phyloP scores from a whole-genome alignment of 257 asterid genomes.

The Euphrasia confusa region DNA sequence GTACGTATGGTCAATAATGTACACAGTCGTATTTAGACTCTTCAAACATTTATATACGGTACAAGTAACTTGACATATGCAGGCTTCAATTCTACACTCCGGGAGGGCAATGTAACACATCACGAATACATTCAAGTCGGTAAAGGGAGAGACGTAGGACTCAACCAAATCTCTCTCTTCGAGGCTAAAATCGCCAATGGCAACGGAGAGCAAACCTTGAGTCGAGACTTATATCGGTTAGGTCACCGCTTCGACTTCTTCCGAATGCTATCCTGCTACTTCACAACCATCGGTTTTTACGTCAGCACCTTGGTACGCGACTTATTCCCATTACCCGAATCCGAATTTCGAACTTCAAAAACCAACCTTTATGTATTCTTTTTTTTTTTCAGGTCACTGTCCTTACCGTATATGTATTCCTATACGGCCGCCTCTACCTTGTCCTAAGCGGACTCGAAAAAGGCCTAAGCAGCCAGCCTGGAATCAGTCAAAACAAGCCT shows the following conservation, averaged over 20 bases:
- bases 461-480: constrained; percentile 30
- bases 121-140: constrained; percentile 49
- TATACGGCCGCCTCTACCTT: constrained; percentile 42
- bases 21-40: neutral
- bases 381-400: constrained; percentile 32
- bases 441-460: constrained; percentile 41
- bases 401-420: constrained; percentile 35
- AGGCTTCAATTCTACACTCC: constrained; percentile 43
- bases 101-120: constrained; percentile 43
- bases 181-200: constrained; percentile 45
- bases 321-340: neutral
- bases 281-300: constrained; percentile 42
- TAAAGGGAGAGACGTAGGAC: constrained; percentile 46
- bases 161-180: constrained; percentile 38
- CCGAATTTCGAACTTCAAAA: neutral
- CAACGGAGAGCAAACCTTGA: constrained; percentile 39
- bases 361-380: constrained; percentile 6
- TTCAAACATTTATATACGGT: neutral
- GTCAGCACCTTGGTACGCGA: constrained; percentile 37
- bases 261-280: constrained; percentile 40
- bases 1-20: constrained; percentile 18
- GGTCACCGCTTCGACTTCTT: constrained; percentile 44
- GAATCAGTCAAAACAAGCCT: constrained; percentile 30
- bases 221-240: constrained; percentile 39
- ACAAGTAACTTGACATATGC: constrained; percentile 13